These are phyloP conservation scores for Nigrospora osmanthi DNA, from an alignment of 2,329 filamentous ascomycete species.

Conservation along the genomic window DNA sequence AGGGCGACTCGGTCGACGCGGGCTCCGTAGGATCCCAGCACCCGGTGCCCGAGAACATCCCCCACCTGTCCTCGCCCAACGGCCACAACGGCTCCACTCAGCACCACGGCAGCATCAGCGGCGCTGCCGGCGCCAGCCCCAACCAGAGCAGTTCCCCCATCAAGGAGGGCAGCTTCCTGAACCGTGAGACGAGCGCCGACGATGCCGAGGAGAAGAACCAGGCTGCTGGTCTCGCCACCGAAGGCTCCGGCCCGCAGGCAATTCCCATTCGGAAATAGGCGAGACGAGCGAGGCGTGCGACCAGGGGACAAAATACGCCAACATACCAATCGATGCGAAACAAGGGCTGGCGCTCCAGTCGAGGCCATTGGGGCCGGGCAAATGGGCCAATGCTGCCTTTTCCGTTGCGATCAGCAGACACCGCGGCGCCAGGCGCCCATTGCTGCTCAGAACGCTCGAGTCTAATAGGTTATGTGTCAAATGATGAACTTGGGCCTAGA, in stretches of 20 bases:
- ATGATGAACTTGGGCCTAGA: too few relatives aligned
- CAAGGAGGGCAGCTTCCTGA: slow-evolving; percentile 83
- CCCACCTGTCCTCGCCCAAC: slow-evolving; percentile 69
- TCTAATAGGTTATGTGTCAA: too few relatives aligned
- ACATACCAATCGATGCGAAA: too few relatives aligned
- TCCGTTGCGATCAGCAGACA: too few relatives aligned
- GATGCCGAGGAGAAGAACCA: slow-evolving; percentile 38
- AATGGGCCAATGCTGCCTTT: too few relatives aligned
- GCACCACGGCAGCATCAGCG: slow-evolving; percentile 66
- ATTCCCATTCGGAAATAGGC: slow-evolving; percentile 58
- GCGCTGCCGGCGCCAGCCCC: slow-evolving; percentile 21
- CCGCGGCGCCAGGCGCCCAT: too few relatives aligned
- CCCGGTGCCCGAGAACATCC: slow-evolving; percentile 90
- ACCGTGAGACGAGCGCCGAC: slow-evolving; percentile 71
- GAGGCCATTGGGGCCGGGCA: too few relatives aligned
- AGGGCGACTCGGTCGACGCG: slow-evolving; percentile 87
- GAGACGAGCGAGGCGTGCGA: not conserved
- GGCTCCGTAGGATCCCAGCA: slow-evolving; percentile 92
- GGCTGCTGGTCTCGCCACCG: slow-evolving; percentile 3
- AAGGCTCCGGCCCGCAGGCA: slow-evolving; percentile 27
- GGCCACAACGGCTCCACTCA: slow-evolving; percentile 79
- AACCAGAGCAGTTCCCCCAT: slow-evolving; percentile 66
- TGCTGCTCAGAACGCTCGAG: not conserved
- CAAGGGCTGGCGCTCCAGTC: too few relatives aligned
- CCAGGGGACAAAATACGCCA: too few relatives aligned